Evolutionary conservation across 306 rosid species (phyloP), one percentile per base, ranked within the genome.

Genomic region (Mimosa pudica): DNA sequence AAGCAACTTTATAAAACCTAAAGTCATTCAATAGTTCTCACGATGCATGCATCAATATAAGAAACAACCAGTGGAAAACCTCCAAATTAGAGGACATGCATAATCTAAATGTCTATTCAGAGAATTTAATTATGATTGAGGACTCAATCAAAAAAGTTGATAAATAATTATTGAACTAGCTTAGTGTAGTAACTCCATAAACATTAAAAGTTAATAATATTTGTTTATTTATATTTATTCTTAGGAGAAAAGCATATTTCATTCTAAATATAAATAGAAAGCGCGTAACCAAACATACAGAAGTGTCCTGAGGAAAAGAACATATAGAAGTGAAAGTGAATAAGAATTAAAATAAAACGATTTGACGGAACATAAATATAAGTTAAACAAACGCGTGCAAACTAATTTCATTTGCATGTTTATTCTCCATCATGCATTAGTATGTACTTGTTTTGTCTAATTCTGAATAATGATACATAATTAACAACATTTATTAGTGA

Each of bases 1-100:
- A 64, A 74, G 46, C 76, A 36, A 51, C 58, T 62, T 64, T 35
- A 10, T 45, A 35, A 11, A 12, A 13, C 9, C 45, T 14, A 3
- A 58, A 20, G 64, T 10, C 66, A 61, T 30, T 18, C 24, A 14
- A 10, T 2, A 14, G 14, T 20, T 4, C 7, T 33, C 78, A 24
- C 30, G 30, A 24, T 24, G 30, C 30, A 70, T 75, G 49, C 79
- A n/a, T 9, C 77, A 63, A 33, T 33, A 73, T 8, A 49, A n/a
- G 49, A 48, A 64, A 48, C 67, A 70, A 44, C 24, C 38, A 70
- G 49, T 10, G 18, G n/a, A 5, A 45, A 70, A 18, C 17, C 36
- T 9, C 73, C 7, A 42, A 69, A 44, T 7, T 4, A 44, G n/a
- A 69, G 8, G 17, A 75, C 32, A 60, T 0, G 62, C 62, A 55